Evolutionary conservation across 768 basidiomycete species (phyloP), one percentile per base, ranked within the genome.

Genomic region (Lentinula raphanica): DNA sequence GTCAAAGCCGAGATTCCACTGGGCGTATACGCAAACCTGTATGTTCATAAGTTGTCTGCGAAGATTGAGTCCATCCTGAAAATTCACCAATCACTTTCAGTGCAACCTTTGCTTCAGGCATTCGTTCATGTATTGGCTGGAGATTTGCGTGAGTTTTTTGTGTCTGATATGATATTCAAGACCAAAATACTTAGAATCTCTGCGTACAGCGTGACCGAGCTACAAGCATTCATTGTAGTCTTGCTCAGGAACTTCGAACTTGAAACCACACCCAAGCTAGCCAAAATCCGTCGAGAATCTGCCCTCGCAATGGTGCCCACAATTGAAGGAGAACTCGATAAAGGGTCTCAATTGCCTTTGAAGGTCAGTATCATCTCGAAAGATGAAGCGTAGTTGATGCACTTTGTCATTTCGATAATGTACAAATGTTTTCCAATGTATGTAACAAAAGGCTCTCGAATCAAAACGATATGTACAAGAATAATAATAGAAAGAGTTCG

Each of bases 161-260:
- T 7, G 58, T 54, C n/a, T 17, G 12, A 19, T n/a, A 17, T 17
- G 12, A 19, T n/a, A 17, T 28, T 46, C 45, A 11, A 46, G 44
- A 19, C 7, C 5, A 45, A 45, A 23, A 23, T 7, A 28, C 42
- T 44, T 2, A 44, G 21, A 44, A 44, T 23, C 9, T 35, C 7
- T 1, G 6, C 28, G 17, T 45, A 19, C 29, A 74, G 72, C 3
- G 63, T 84, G 0, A 64, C 76, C 31, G 83, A 87, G 64, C 65
- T 85, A 15, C 85, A 86, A 59, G 74, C 78, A 0, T 84, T 87
- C 67, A 64, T 86, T n/a, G 75, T 80, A 21, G 82, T 84, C 62
- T 70, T 83, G 23, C 58, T 86, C 32, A 67, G 74, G 29, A 74
- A 79, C 62, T 83, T 86, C 61, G 79, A 85, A 61, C 80, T 86